These are phyloP conservation scores for Verticillium klebahnii DNA, from an alignment of 2,329 filamentous ascomycete species.

Conservation along the genomic window DNA sequence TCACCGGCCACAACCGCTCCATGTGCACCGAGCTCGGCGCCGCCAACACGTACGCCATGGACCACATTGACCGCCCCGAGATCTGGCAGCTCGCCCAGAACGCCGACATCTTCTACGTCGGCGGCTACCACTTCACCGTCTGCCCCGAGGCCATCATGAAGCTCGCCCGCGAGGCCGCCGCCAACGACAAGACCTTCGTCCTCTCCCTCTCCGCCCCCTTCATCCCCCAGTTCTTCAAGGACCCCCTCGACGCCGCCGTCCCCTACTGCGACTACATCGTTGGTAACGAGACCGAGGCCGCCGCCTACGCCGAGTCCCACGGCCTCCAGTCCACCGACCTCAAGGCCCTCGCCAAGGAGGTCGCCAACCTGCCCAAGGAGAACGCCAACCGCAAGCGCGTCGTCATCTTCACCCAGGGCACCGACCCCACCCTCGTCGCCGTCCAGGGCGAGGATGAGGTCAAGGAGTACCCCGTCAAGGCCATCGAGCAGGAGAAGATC, in stretches of 20 bases:
- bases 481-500: conserved; percentile 73
- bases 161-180: conserved; percentile 83
- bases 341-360: conserved; percentile 75
- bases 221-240: conserved; percentile 97
- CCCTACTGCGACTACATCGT: conserved; percentile 96
- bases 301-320: conserved; percentile 81
- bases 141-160: conserved; percentile 87
- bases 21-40: conserved; percentile 94
- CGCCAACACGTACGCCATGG: conserved; percentile 94
- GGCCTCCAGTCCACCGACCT: conserved; percentile 70
- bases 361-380: conserved; percentile 88
- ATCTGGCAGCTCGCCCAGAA: conserved; percentile 91
- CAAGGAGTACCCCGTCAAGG: conserved; percentile 75
- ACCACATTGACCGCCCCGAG: conserved; percentile 85
- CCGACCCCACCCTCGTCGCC: conserved; percentile 82
- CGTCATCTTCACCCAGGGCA: conserved; percentile 93
- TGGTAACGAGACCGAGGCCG: conserved; percentile 94
- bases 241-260: conserved; percentile 77
- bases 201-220: conserved; percentile 94
- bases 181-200: conserved; percentile 85
- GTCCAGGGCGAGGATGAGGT: conserved; percentile 65
- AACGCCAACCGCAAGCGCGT: conserved; percentile 79
- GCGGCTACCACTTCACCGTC: conserved; percentile 96
- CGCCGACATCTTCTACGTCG: conserved; percentile 86
- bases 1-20: conserved; percentile 92